Base-by-base conservation (phyloP, 1,284 basidiomycete genomes). In the Ustilago xerochloae region DNA sequence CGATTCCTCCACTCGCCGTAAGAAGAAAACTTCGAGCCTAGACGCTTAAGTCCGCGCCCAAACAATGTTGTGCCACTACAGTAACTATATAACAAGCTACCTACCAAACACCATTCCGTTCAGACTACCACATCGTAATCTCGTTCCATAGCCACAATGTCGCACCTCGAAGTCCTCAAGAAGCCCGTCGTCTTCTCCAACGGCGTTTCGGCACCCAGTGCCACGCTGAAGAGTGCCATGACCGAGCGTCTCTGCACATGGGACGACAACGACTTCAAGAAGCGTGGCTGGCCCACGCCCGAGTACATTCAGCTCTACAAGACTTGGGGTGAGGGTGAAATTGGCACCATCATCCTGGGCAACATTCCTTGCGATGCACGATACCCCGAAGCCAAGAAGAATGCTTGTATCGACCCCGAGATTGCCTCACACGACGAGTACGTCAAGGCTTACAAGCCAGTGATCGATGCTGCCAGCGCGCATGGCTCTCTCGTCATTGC, bases 401-500 rank as follows among this genome's bases (percentile, higher is more conserved):
- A 75, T 28, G 73, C 73, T 32, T 75, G 73, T 45, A 75, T 75
- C 39, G 73, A 75, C 58, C 61, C 59, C 56, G 70, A 74, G 48
- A 77, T 80, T 43, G 75, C 54, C 7, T 67, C 63, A 30, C 63
- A 76, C 61, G 59, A 66, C 22, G 65, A 75, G 57, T 72, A 73
- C 54, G 74, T 67, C 52, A 62, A 64, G 60, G 63, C 66, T 1
- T 68, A 79, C 57, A 63, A 68, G 51, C 79, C 72, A 16, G 79
- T 85, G 33, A 84, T 86, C 33, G 77, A 74, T 9, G 84, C 81
- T 6, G 77, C 81, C 20, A 87, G 86, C 66, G 85, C 85, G 1
- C 77, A 86, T 49, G 86, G 87, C 30, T 83, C 83, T 3, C 77
- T 87, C 38, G 81, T 83, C 33, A 82, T 87, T 51, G 85, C 83